Conservation (phyloP, 2,329 filamentous ascomycete genomes). For the Fusarium sp. region DNA sequence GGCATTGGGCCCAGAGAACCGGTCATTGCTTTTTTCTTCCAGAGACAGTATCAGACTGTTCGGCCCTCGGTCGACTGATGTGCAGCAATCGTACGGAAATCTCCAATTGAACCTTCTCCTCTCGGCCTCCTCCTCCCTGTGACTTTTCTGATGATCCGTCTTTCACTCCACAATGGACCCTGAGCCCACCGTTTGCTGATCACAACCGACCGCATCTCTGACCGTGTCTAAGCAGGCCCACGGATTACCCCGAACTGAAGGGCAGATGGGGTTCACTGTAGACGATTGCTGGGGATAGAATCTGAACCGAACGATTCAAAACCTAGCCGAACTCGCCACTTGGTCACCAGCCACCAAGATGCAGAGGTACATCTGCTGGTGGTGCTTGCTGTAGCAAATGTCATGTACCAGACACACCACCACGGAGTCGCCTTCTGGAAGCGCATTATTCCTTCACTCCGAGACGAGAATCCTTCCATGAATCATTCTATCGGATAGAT, state of each 20-base stretch:
- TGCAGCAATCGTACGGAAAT: conserved; percentile 4
- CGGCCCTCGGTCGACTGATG: conserved; percentile 31
- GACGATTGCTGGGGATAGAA: neutral
- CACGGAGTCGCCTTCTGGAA: conserved; percentile 25
- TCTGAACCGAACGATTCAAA: conserved; percentile 32
- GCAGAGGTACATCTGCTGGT: conserved; percentile 22
- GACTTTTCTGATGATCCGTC: neutral
- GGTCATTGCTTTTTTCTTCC: conserved; percentile 8
- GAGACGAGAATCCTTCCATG: neutral
- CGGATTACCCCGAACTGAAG: conserved; percentile 24
- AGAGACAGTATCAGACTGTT: conserved; percentile 1
- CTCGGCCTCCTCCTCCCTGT: neutral
- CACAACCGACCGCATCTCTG: neutral
- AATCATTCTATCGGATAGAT: conserved; percentile 8
- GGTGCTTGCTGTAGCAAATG: neutral
- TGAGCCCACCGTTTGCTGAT: conserved; percentile 20
- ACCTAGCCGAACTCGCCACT: conserved; percentile 38
- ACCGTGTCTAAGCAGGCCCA: neutral
- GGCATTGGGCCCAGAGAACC: conserved; percentile 20
- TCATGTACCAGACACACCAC: conserved; percentile 29
- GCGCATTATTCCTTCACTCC: neutral
- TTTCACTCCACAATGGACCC: conserved; percentile 32
- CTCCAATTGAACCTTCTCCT: neutral
- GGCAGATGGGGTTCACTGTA: neutral
- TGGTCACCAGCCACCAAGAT: conserved; percentile 39